Evolutionary conservation across 2,329 filamentous ascomycete genomes (phyloP), one percentile per base, ranked within the genome.

Genomic region (Plectosphaerella cucumerina): DNA sequence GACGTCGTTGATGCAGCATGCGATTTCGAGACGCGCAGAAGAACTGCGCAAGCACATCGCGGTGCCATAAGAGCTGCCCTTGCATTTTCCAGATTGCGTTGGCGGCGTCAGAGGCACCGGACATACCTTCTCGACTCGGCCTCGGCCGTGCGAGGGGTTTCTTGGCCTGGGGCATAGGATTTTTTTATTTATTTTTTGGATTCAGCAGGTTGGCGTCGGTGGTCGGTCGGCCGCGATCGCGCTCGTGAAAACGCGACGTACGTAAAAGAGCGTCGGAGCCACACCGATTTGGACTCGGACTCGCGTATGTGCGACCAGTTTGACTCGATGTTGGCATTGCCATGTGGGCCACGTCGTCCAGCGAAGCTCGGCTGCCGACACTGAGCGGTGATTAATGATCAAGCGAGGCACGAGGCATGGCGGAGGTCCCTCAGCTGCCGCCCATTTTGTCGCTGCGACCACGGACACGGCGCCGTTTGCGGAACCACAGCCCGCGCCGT

Each of bases 51-150:
- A 39, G 26, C 26, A 26, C 26, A 48, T 41, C 44, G 68, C 73
- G 79, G 78, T 80, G 74, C 80, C 80, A 85, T 86, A 86, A 87
- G 84, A 87, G 77, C 84, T 86, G 84, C 81, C 83, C 80, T 77
- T 73, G 82, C 75, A 82, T 20, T 41, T 23, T 51, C 48, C 22
- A 47, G 47, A 66, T 66, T 69, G 66, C 82, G 81, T 80, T 81
- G 86, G 84, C 86, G 82, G 88, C 84, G 87, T 92, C 88, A 91
- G 87, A 91, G 83, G 86, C 73, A 80, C 80, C 84, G 75, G 62
- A 91, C 87, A 91, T 83, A 53, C 54, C 37, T 34, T 20, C 17
- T 42, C 18, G 39, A 42, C 39, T 42, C 18, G 39, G 35, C 4
- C 6, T 6, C 17, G 14, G 17, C 17, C 17, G 35, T 37, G 17